A percentile compares a stretch with the other conserved stretches of the same genome.
phyloP scores from a whole-genome alignment of 225 moss, liverwort and hornwort species.

The Anthoceros angustus region DNA sequence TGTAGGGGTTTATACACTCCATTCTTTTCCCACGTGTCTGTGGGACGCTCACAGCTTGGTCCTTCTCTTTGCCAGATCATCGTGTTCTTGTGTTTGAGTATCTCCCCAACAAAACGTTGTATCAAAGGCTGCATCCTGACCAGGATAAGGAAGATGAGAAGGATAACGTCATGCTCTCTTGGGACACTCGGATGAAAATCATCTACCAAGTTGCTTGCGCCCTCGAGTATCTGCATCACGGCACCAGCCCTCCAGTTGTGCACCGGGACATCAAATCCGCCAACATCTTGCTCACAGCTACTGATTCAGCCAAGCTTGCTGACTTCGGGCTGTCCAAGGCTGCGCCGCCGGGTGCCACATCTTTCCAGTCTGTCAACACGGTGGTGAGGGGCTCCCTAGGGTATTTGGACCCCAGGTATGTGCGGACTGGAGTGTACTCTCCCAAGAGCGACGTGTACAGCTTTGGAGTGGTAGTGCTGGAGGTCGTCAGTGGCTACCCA shows the following conservation, averaged over 20 bases:
- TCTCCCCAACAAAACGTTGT: not conserved
- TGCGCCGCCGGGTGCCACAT: not conserved
- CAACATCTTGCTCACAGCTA: not conserved
- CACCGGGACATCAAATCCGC: not conserved
- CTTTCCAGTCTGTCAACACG: not conserved
- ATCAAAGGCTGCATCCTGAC: not conserved
- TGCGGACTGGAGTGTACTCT: not conserved
- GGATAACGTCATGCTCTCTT: not conserved
- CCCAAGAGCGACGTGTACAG: conserved; percentile 2
- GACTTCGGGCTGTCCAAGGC: not conserved
- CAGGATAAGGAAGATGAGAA: not conserved
- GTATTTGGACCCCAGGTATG: not conserved
- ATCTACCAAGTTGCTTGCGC: not conserved
- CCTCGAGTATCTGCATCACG: conserved; percentile 1
- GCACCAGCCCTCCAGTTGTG: not conserved
- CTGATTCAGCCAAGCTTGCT: not conserved
- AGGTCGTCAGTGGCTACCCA: not conserved
- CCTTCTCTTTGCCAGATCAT: not conserved
- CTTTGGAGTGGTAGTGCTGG: conserved; percentile 1
- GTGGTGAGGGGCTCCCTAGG: not conserved
- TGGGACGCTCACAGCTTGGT: not conserved
- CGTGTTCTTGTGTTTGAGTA: not conserved
- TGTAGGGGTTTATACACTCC: not conserved
- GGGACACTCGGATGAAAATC: conserved; percentile 1
- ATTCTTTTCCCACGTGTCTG: not conserved